These are phyloP conservation scores for Prunus padus DNA, from an alignment of 306 rosid species.

Conservation along the genomic window DNA sequence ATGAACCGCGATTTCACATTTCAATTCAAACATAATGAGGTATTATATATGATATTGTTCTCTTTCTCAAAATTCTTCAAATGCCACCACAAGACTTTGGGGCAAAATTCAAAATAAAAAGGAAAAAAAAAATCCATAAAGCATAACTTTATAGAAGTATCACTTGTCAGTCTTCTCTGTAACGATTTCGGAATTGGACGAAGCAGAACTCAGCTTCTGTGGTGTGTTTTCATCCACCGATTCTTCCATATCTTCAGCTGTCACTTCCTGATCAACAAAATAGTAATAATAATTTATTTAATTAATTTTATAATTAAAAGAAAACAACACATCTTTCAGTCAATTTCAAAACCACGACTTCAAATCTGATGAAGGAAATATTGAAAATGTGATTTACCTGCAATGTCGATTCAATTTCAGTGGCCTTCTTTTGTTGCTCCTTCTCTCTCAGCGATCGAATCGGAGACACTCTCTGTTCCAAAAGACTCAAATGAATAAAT, in stretches of 20 bases:
- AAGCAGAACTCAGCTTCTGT: slow-evolving; percentile 53
- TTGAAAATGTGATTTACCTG: slow-evolving; percentile 31
- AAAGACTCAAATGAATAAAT: background rate
- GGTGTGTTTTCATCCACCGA: slow-evolving; percentile 44
- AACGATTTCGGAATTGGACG: slow-evolving; percentile 34
- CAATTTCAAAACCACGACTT: background rate
- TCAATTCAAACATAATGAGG: slow-evolving; percentile 41
- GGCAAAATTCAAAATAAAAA: background rate
- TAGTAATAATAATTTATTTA: background rate
- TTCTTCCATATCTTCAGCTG: slow-evolving; percentile 44
- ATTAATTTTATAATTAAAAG: too few species aligned
- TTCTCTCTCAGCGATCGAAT: slow-evolving; percentile 74
- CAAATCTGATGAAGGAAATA: background rate
- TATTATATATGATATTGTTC: slow-evolving; percentile 58
- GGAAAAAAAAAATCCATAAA: background rate
- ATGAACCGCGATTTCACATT: background rate
- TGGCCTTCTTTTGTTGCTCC: slow-evolving; percentile 51
- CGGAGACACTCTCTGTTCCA: slow-evolving; percentile 69
- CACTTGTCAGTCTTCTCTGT: slow-evolving; percentile 10
- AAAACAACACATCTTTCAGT: too few species aligned
- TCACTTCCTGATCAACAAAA: slow-evolving; percentile 33
- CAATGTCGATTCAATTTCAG: slow-evolving; percentile 30
- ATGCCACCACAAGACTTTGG: background rate
- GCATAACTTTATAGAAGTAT: background rate
- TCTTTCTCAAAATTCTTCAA: background rate